Base-by-base conservation (phyloP, 1,284 basidiomycete genomes). In the Apiotrichum domesticum region DNA sequence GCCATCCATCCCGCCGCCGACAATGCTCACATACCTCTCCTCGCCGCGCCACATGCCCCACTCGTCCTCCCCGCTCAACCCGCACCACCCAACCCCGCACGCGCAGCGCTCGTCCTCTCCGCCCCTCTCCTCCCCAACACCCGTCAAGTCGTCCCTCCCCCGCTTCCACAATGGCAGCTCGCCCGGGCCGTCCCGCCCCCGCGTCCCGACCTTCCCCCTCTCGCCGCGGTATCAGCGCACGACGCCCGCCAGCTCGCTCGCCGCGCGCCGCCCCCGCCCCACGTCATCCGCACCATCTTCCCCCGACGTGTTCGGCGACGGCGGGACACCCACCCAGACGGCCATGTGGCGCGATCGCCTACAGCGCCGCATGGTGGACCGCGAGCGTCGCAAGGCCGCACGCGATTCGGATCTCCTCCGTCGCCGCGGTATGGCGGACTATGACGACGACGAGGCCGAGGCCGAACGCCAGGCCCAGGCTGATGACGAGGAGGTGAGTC, bases 401-500 rank as follows among this genome's bases (percentile, higher is more conserved):
- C 57, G 66, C 46, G 61, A 67, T 9, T 54, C 32, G 4, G 66
- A 70, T 47, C 42, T 73, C 35, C 58, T 65, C 14, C 55, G 61
- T 13, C 51, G 70, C 32, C 55, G 72, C 29, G 65, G 68, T 29
- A 41, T 29, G 11, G 40, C 47, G 10, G 54, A 35, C n/a, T 52
- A 51, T 5, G 60, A 46, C 9, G 56, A 59, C 55, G 68, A 71
- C 33, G 72, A 70, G 34, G 21, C 21, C 21, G 69, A 69, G 46
- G 65, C 64, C 7, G 71, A 68, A 51, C 43, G 63, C 14, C 64
- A 58, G 57, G 72, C 70, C 6, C 65, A 71, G 54, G 62, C 59
- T 21, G 73, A 73, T 51, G 73, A 75, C 45, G 73, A 75, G 46
- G 73, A 75, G 67, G 73, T 73, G 53, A 47, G 67, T 62, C 4